Evolutionary conservation across 768 basidiomycete species (phyloP).

Genomic region (Crepidotus variabilis): DNA sequence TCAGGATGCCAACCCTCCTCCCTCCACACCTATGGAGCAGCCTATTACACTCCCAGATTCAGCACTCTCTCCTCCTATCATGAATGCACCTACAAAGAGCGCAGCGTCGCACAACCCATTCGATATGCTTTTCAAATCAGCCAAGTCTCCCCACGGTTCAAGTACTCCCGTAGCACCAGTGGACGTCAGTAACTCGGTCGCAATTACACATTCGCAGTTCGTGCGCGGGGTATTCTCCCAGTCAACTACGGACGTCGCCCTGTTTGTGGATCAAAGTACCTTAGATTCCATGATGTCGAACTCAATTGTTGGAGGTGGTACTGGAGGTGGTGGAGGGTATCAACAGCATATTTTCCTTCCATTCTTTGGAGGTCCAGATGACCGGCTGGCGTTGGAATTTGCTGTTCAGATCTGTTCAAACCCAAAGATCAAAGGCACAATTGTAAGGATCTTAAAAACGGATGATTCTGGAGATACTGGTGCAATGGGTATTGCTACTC

Average conservation of each 20-base stretch:
- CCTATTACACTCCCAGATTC: slow-evolving; percentile 9
- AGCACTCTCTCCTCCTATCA: slow-evolving; percentile 5
- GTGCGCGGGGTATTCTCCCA: slow-evolving; percentile 77
- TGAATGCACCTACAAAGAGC: slow-evolving; percentile 9
- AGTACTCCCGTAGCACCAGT: slow-evolving; percentile 8
- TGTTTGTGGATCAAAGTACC: slow-evolving; percentile 73
- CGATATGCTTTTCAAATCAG: slow-evolving; percentile 54
- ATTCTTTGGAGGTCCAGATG: slow-evolving; percentile 95
- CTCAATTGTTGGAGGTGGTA: slow-evolving; percentile 9
- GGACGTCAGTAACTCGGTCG: slow-evolving; percentile 29
- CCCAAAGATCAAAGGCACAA: slow-evolving; percentile 64
- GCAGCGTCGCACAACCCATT: slow-evolving; percentile 56
- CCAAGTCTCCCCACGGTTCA: slow-evolving; percentile 10
- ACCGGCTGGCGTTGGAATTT: slow-evolving; percentile 81
- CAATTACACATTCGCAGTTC: slow-evolving; percentile 74
- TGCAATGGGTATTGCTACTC: slow-evolving; percentile 17
- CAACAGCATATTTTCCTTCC: slow-evolving; percentile 75
- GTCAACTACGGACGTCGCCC: slow-evolving; percentile 69
- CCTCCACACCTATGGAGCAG: slow-evolving; percentile 10
- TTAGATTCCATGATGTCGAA: slow-evolving; percentile 14
- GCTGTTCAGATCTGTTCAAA: slow-evolving; percentile 81
- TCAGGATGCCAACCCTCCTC: slow-evolving; percentile 6
- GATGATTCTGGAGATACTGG: slow-evolving; percentile 22
- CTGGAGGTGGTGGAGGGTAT: slow-evolving; percentile 17
- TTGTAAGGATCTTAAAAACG: slow-evolving; percentile 59